These are phyloP conservation scores for Botrytis galanthina DNA, from an alignment of 2,329 filamentous ascomycete genomes.

Conservation along the genomic window DNA sequence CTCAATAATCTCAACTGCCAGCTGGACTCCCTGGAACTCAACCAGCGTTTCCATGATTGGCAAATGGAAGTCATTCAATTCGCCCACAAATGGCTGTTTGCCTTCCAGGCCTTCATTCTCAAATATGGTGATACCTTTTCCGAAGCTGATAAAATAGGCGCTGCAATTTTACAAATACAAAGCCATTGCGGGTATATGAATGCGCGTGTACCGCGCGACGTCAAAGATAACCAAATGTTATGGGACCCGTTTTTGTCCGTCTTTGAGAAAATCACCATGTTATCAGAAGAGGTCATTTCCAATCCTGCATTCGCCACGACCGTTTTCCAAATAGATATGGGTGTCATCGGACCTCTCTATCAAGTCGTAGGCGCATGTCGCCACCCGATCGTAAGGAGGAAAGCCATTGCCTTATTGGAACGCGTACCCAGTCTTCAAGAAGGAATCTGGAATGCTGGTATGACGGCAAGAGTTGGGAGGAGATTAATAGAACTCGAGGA, in stretches of 20 bases:
- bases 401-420: conserved; percentile 56
- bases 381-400: conserved; percentile 49
- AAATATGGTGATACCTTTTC: conserved; percentile 47
- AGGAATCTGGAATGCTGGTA: conserved; percentile 58
- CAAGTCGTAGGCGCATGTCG: conserved; percentile 60
- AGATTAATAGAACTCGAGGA: conserved; percentile 23
- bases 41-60: conserved; percentile 15
- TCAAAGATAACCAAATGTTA: conserved; percentile 42
- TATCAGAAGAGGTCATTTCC: conserved; percentile 42
- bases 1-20: conserved; percentile 40
- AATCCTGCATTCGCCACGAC: background rate
- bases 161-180: conserved; percentile 58
- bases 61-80: conserved; percentile 45
- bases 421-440: conserved; percentile 58
- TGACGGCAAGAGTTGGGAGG: conserved; percentile 19
- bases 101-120: conserved; percentile 54
- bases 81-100: conserved; percentile 53
- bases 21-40: conserved; percentile 45
- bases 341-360: conserved; percentile 61
- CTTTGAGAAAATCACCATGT: conserved; percentile 54
- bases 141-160: conserved; percentile 52
- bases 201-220: background rate
- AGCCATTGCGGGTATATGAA: conserved; percentile 45
- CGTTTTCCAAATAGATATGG: conserved; percentile 32
- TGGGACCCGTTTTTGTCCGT: conserved; percentile 53